These are phyloP conservation scores for Lactifluus subvellereus DNA, from an alignment of 768 basidiomycete species.

Conservation along the genomic window DNA sequence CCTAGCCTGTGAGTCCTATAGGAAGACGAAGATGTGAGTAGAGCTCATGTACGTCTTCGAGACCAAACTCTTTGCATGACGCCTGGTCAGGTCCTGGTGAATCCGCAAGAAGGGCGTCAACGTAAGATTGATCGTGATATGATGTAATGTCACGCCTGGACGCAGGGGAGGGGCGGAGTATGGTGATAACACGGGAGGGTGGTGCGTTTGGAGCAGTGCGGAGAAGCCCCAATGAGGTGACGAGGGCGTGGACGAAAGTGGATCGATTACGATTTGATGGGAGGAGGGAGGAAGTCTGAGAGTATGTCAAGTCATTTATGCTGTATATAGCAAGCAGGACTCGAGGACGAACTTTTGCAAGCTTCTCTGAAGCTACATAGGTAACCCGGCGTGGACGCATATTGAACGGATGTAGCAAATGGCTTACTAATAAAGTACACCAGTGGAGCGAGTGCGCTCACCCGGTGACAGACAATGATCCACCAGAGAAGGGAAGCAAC, in stretches of 20 bases:
- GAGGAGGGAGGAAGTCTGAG: constrained; percentile 30
- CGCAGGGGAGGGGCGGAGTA: constrained; percentile 13
- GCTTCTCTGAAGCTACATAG: constrained; percentile 55
- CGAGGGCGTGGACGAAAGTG: constrained; percentile 29
- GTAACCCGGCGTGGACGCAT: constrained; percentile 28
- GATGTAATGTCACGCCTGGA: constrained; percentile 13
- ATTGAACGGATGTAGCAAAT: too few relatives aligned
- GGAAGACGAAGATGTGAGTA: background rate
- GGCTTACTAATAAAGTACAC: too few relatives aligned
- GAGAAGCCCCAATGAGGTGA: constrained; percentile 24
- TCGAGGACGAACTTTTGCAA: constrained; percentile 41
- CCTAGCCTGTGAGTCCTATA: background rate
- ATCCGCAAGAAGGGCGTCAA: constrained; percentile 13
- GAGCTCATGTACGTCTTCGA: constrained; percentile 46
- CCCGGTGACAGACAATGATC: too few relatives aligned
- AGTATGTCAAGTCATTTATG: background rate
- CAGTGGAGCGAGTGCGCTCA: too few relatives aligned
- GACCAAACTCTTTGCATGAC: constrained; percentile 43
- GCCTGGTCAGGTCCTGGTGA: constrained; percentile 9
- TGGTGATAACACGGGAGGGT: background rate
- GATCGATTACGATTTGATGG: constrained; percentile 30
- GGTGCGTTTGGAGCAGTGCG: background rate
- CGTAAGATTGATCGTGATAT: constrained; percentile 19
- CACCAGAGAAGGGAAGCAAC: too few relatives aligned
- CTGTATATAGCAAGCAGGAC: background rate